Conservation (phyloP, 2,329 filamentous ascomycete species). For the Xylaria sp. region DNA sequence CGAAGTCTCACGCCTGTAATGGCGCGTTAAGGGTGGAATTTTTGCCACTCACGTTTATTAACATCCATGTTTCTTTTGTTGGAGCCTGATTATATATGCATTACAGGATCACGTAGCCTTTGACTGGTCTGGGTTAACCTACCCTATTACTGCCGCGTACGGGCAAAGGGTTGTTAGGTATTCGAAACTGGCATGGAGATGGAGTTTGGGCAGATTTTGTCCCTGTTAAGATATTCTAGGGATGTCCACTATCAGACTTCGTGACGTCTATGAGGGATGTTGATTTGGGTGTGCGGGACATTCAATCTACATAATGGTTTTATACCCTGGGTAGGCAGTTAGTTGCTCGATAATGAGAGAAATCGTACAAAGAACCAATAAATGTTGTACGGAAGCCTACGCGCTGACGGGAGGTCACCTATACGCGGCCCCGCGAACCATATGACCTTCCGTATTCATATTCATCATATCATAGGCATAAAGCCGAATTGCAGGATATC, state of each 20-base stretch:
- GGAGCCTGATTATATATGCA: slow-evolving; percentile 12
- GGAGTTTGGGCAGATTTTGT: slow-evolving; percentile 23
- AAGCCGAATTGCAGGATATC: too few species aligned
- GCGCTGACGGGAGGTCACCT: too few species aligned
- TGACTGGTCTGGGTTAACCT: not conserved
- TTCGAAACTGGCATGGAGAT: slow-evolving; percentile 11
- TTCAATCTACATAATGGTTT: slow-evolving; percentile 13
- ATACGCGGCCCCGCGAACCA: too few species aligned
- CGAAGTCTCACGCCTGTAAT: not conserved
- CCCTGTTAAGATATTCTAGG: slow-evolving; percentile 16
- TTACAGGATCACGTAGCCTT: slow-evolving; percentile 15
- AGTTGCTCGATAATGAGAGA: slow-evolving; percentile 9
- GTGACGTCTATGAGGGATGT: not conserved
- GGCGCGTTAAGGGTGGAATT: not conserved
- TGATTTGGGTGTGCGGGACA: slow-evolving; percentile 1
- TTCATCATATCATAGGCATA: too few species aligned
- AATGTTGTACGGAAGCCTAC: too few species aligned
- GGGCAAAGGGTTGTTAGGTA: not conserved
- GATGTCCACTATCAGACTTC: not conserved
- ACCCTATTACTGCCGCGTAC: not conserved
- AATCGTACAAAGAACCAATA: not conserved
- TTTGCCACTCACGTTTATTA: not conserved
- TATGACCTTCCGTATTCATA: too few species aligned
- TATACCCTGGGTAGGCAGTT: slow-evolving; percentile 24
- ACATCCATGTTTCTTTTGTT: slow-evolving; percentile 24